These are phyloP conservation scores for Drechslerella coelobrocha DNA, from an alignment of 2,329 filamentous ascomycete genomes.

Conservation along the genomic window DNA sequence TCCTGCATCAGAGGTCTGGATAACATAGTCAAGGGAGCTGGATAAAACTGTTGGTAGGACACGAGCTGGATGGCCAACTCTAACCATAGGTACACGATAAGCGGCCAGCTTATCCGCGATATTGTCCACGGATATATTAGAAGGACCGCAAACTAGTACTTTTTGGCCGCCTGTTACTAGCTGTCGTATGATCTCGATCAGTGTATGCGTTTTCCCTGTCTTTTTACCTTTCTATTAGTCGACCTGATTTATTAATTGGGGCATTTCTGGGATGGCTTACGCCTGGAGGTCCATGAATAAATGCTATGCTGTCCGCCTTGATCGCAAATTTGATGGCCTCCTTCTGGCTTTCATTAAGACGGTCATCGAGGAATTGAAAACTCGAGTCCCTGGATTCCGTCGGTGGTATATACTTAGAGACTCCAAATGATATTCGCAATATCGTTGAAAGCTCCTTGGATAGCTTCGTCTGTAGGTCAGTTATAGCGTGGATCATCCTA, in stretches of 20 bases:
- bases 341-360: conserved; percentile 71
- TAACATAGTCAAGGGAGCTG: conserved; percentile 90
- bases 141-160: conserved; percentile 63
- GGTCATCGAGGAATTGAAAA: conserved; percentile 68
- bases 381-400: conserved; percentile 61
- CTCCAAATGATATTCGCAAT: conserved; percentile 69
- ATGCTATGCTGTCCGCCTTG: conserved; percentile 69
- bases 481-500: conserved; percentile 71
- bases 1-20: conserved; percentile 86
- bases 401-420: conserved; percentile 63
- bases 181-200: conserved; percentile 95
- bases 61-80: conserved; percentile 89
- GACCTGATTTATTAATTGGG: neutral
- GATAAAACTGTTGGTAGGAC: conserved; percentile 84
- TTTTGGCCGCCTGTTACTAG: conserved; percentile 62
- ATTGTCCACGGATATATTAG: conserved; percentile 97
- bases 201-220: conserved; percentile 95
- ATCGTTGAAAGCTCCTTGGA: conserved; percentile 67
- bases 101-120: conserved; percentile 90
- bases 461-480: conserved; percentile 66
- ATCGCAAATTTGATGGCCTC: conserved; percentile 81
- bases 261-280: conserved; percentile 57
- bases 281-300: conserved; percentile 90
- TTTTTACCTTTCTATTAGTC: conserved; percentile 54
- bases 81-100: conserved; percentile 83